Percentiles rank a stretch among this genome's conserved stretches.
These are phyloP conservation scores for Hordeum pubiflorum DNA, from an alignment of 202 grass and related monocot species.

Conservation along the genomic window DNA sequence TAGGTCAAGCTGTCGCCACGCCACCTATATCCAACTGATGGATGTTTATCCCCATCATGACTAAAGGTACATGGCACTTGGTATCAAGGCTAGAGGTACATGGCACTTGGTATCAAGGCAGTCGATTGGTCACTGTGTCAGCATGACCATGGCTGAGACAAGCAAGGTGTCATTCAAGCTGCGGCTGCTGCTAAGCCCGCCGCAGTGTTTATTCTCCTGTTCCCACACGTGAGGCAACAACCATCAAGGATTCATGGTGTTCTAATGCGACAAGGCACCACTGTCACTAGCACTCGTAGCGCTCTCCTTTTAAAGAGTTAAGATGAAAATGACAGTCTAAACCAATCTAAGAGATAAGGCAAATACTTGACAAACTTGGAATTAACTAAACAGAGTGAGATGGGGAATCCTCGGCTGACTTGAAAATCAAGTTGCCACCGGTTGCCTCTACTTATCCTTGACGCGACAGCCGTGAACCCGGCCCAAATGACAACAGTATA, in stretches of 20 bases:
- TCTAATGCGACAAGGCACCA: neutral
- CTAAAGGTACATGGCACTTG: neutral
- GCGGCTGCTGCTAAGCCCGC: neutral
- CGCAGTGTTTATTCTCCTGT: neutral
- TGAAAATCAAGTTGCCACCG: neutral
- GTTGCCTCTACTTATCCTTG: neutral
- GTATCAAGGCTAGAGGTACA: neutral
- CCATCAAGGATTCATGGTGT: neutral
- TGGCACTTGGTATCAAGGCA: neutral
- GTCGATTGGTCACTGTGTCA: neutral
- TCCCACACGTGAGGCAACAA: neutral
- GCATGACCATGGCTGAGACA: neutral
- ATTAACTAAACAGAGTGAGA: neutral
- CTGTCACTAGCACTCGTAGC: neutral
- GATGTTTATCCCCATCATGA: neutral
- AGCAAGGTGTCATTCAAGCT: neutral
- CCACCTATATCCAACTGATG: neutral
- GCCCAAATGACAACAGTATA: neutral
- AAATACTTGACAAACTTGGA: neutral
- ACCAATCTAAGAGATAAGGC: conserved; percentile 3
- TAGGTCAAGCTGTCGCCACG: neutral
- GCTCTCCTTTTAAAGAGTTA: neutral
- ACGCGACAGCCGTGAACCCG: neutral
- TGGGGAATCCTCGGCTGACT: neutral
- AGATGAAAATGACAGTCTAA: neutral